These are phyloP conservation scores for Adansonia madagascariensis DNA, from an alignment of 441 rosid species.

Conservation along the genomic window DNA sequence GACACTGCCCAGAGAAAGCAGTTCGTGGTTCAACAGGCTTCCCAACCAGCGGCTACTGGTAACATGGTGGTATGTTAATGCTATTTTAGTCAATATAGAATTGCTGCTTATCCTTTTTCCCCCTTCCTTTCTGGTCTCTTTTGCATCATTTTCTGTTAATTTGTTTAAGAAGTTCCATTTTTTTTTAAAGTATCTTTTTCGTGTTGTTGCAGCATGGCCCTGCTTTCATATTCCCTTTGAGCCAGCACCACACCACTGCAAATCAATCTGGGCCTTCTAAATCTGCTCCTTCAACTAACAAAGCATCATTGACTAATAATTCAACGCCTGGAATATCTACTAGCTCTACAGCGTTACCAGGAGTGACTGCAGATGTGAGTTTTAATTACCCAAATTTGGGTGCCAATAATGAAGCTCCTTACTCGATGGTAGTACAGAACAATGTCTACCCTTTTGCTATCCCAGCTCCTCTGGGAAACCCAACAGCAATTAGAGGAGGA, in stretches of 20 bases:
- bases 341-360: constrained; percentile 27
- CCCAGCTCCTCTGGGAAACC: constrained; percentile 40
- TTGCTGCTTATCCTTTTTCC: neutral
- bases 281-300: constrained; percentile 38
- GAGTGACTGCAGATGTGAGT: constrained; percentile 35
- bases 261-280: constrained; percentile 41
- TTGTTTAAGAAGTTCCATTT: constrained; percentile 14
- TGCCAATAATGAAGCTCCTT: constrained; percentile 42
- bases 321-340: constrained; percentile 31
- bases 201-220: constrained; percentile 42
- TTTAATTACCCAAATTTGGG: constrained; percentile 46
- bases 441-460: constrained; percentile 45
- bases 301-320: constrained; percentile 34
- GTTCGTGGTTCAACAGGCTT: constrained; percentile 31
- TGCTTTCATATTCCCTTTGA: constrained; percentile 44
- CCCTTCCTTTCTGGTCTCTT: neutral
- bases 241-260: constrained; percentile 37
- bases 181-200: neutral
- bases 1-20: constrained; percentile 40
- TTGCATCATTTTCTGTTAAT: constrained; percentile 2
- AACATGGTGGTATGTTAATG: constrained; percentile 41
- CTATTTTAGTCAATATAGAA: neutral
- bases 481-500: constrained; percentile 42
- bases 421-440: constrained; percentile 42
- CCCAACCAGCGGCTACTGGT: constrained; percentile 38